Percentiles rank a stretch among this genome's conserved stretches.
Conservation (phyloP, 2,329 filamentous ascomycete genomes). For the Magnaporthiopsis rhizophila region DNA sequence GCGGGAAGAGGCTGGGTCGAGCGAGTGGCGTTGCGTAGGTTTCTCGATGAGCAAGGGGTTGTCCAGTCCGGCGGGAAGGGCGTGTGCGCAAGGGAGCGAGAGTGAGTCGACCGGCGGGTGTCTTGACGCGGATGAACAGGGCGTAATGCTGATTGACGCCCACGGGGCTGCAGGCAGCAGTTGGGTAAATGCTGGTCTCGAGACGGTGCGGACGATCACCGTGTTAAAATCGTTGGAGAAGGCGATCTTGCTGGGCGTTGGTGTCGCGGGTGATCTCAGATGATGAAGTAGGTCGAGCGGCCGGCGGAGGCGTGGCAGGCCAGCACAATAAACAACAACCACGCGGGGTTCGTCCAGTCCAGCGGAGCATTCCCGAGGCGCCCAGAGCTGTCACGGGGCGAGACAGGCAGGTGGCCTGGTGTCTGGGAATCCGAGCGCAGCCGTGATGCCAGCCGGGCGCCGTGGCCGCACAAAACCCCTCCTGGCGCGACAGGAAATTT, state of each 20-base stretch:
- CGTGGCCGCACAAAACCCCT: background rate
- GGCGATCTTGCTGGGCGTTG: background rate
- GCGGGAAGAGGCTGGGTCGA: background rate
- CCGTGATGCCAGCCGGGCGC: background rate
- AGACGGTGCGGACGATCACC: conserved; percentile 2
- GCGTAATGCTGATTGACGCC: background rate
- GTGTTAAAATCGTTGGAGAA: background rate
- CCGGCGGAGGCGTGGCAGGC: background rate
- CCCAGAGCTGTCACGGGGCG: background rate
- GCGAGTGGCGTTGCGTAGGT: background rate
- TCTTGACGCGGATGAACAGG: background rate
- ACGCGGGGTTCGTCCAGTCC: background rate
- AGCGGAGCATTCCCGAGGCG: background rate
- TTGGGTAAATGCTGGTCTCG: conserved; percentile 2
- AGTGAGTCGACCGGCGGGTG: background rate
- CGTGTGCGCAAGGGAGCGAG: background rate
- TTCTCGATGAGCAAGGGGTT: too few species aligned
- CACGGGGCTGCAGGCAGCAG: background rate
- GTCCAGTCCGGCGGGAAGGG: background rate
- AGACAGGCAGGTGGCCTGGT: background rate
- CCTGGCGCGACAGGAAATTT: background rate
- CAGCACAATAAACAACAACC: background rate
- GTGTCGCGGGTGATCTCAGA: background rate
- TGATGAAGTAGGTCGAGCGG: background rate
- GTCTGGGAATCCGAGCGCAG: background rate